Conservation (phyloP, 2,329 filamentous ascomycete species). For the Clonostachys chloroleuca region DNA sequence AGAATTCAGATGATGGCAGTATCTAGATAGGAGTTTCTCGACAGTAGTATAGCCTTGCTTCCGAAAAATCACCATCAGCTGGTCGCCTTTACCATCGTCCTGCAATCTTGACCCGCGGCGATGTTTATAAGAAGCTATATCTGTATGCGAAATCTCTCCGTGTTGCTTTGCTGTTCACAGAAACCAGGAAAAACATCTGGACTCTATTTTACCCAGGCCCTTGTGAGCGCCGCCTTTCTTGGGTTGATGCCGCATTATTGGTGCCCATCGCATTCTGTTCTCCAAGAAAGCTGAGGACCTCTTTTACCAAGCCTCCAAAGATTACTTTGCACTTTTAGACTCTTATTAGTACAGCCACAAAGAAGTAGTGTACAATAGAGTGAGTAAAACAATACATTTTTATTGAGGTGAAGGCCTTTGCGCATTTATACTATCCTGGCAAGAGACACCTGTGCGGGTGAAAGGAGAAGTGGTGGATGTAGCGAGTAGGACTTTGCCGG, state of each 20-base stretch:
- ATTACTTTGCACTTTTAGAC: conserved; percentile 52
- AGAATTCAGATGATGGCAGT: too few relatives aligned
- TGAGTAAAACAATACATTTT: too few relatives aligned
- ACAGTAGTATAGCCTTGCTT: too few relatives aligned
- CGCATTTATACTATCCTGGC: too few relatives aligned
- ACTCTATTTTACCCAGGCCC: conserved; percentile 63
- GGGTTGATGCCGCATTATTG: conserved; percentile 55
- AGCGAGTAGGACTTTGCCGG: too few relatives aligned
- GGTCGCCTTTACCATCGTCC: too few relatives aligned
- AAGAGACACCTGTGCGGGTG: too few relatives aligned
- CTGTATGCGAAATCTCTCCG: conserved; percentile 69
- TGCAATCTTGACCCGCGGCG: conserved; percentile 66
- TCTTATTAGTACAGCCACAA: conserved; percentile 14
- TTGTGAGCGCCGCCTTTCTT: conserved; percentile 22
- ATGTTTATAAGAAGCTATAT: conserved; percentile 66
- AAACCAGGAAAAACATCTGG: conserved; percentile 65
- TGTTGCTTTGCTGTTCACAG: conserved; percentile 61
- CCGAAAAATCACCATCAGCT: too few relatives aligned
- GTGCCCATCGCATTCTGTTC: conserved; percentile 61
- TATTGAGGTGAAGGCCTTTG: too few relatives aligned
- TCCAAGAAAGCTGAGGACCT: conserved; percentile 39
- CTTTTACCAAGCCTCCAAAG: conserved; percentile 34
- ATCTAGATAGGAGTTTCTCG: too few relatives aligned
- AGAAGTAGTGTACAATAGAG: too few relatives aligned
- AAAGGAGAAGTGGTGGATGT: too few relatives aligned